These are phyloP conservation scores for Phytophthora boehmeriae DNA, from an alignment of 352 stramenopile species.

Conservation along the genomic window DNA sequence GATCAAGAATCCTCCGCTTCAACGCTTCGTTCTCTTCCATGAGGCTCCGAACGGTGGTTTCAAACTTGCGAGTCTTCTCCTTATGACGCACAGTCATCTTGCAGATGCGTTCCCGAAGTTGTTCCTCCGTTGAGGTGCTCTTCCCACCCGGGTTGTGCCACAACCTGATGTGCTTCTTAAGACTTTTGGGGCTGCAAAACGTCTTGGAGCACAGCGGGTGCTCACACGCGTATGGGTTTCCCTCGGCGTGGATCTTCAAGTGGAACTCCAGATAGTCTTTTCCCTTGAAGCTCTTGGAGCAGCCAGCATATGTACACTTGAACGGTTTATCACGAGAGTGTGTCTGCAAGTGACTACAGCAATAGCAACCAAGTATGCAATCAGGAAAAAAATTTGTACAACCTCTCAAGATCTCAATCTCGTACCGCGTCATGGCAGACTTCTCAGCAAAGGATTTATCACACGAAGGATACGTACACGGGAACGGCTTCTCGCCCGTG, in stretches of 20 bases:
- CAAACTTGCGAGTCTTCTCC: conserved; percentile 83
- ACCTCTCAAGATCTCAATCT: conserved; percentile 17
- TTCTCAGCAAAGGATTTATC: conserved; percentile 91
- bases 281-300: conserved; percentile 88
- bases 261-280: conserved; percentile 89
- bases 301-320: conserved; percentile 86
- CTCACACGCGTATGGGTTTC: conserved; percentile 81
- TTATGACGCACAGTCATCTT: conserved; percentile 87
- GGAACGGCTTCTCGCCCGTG: conserved; percentile 88
- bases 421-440: conserved; percentile 82
- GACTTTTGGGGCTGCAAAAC: conserved; percentile 84
- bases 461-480: conserved; percentile 80
- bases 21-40: conserved; percentile 82
- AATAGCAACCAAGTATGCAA: not conserved
- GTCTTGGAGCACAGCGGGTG: conserved; percentile 85
- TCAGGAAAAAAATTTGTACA: conserved; percentile 10
- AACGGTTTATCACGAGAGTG: conserved; percentile 88
- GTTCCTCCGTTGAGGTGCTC: conserved; percentile 86
- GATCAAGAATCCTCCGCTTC: conserved; percentile 68
- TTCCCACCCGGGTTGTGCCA: conserved; percentile 85
- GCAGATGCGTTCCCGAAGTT: conserved; percentile 84
- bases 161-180: conserved; percentile 85
- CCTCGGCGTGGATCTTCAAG: conserved; percentile 84
- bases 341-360: conserved; percentile 74
- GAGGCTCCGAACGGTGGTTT: conserved; percentile 74